These are phyloP conservation scores for Cercospora nicotianae DNA, from an alignment of 2,329 filamentous ascomycete species.

Conservation along the genomic window DNA sequence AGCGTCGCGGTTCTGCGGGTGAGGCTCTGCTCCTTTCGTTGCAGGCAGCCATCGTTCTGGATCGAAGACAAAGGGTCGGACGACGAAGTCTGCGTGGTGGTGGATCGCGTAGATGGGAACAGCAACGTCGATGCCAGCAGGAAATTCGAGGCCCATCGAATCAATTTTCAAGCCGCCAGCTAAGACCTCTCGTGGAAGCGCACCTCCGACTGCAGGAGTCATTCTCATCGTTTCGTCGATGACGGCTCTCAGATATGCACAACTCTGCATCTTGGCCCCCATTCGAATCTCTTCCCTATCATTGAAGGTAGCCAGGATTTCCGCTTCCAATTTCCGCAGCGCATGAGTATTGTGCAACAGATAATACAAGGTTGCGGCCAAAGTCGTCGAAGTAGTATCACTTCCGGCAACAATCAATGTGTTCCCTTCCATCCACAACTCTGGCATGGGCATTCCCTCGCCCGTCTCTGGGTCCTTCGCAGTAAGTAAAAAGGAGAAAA, in stretches of 20 bases:
- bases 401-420: slow-evolving; percentile 51
- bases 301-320: slow-evolving; percentile 41
- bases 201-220: slow-evolving; percentile 45
- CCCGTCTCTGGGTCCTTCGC: slow-evolving; percentile 41
- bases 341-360: slow-evolving; percentile 43
- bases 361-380: slow-evolving; percentile 47
- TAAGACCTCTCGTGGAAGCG: slow-evolving; percentile 40
- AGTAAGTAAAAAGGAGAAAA: slow-evolving; percentile 30
- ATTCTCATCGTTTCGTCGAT: slow-evolving; percentile 52
- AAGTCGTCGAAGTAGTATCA: slow-evolving; percentile 46
- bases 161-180: slow-evolving; percentile 36
- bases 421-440: slow-evolving; percentile 53
- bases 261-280: slow-evolving; percentile 39
- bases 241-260: slow-evolving; percentile 48
- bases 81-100: slow-evolving; percentile 38
- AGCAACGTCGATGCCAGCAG: slow-evolving; percentile 40
- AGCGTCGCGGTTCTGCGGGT: slow-evolving; percentile 22
- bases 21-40: slow-evolving; percentile 5
- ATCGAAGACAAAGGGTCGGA: slow-evolving; percentile 31
- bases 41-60: slow-evolving; percentile 34
- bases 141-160: slow-evolving; percentile 40
- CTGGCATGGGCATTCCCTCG: slow-evolving; percentile 43
- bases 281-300: slow-evolving; percentile 34
- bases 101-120: slow-evolving; percentile 41
- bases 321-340: slow-evolving; percentile 37